Evolutionary conservation across 2,329 filamentous ascomycete species (phyloP), one percentile per base, ranked within the genome.

Genomic region (Fusarium euwallaceae): DNA sequence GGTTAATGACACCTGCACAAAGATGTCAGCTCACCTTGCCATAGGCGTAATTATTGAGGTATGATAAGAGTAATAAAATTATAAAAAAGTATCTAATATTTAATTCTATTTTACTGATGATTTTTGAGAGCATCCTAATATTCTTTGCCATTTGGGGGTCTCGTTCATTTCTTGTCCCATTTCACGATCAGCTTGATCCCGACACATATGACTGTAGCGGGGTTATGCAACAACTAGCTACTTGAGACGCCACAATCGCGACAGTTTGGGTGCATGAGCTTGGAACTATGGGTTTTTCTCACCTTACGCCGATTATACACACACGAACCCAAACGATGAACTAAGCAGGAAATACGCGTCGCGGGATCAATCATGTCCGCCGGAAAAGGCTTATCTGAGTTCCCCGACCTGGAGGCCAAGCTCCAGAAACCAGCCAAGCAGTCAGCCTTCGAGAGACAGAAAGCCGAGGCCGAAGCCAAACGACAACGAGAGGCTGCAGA

Each of bases 391-490:
- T 80, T 87, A 62, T 78, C 84, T 79, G 85, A 87, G 69, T 95
- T 96, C 79, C 92, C 94, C 16, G 90, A 95, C 78, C 88, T 94
- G 69, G 90, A 92, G 66, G 89, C 92, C 61, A 97, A 97, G 83
- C 91, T 97, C 61, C 90, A 93, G 66, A 94, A 94, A 59, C 91
- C 94, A 0, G 89, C 92, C 71, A 97, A 95, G 83, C 94, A 97
- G 81, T 97, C 95, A 22, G 88, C 93, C 29, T 98, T 97, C 81
- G 95, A 98, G 84, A 92, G 92, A 78, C 94, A 97, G 82, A 95
- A 94, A 82, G 94, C 94, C 69, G 95, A 97, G 81, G 94, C 94
- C 66, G 95, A 97, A 86, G 95, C 94, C 27, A 98, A 98, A 85
- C 92, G 94, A 69, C 89, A 90, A 76, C 90, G 94, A 76, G 95